Evolutionary conservation across 495 filamentous ascomycete genomes (phyloP).

Genomic region (Parachaetomium inaequale): DNA sequence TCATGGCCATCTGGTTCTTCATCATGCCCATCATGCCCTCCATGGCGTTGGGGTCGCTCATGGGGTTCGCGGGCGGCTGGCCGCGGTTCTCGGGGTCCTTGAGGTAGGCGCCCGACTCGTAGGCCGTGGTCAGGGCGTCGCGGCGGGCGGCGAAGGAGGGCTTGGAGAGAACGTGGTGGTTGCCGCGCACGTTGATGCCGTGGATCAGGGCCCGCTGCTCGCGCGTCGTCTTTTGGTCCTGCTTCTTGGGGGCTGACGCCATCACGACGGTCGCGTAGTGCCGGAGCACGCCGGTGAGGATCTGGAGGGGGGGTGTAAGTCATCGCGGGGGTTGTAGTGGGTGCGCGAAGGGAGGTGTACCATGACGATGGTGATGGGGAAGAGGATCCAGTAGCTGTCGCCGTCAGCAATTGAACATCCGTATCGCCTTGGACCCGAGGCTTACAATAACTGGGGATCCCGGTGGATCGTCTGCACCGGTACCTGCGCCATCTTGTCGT

Average conservation of each 20-base stretch:
- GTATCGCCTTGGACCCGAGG: background rate
- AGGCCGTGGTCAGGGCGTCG: conserved; percentile 72
- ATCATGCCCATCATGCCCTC: conserved; percentile 99
- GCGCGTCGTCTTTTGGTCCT: conserved; percentile 68
- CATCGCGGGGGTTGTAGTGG: background rate
- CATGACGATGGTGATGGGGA: conserved; percentile 97
- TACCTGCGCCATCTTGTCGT: conserved; percentile 71
- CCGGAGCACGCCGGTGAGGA: conserved; percentile 89
- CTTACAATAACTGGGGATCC: conserved; percentile 96
- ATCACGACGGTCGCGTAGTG: conserved; percentile 94
- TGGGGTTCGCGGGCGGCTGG: conserved; percentile 86
- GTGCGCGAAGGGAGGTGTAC: conserved; percentile 43
- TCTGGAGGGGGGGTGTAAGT: conserved; percentile 48
- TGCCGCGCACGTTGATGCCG: conserved; percentile 78
- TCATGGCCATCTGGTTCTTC: conserved; percentile 99
- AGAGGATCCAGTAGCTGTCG: conserved; percentile 91
- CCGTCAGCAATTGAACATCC: conserved; percentile 5
- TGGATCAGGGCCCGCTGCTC: conserved; percentile 86
- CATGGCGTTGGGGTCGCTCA: conserved; percentile 97
- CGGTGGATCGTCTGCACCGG: conserved; percentile 91
- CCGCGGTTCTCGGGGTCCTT: conserved; percentile 84
- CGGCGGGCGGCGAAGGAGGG: conserved; percentile 75
- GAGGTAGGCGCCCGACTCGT: conserved; percentile 78
- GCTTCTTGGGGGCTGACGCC: conserved; percentile 77
- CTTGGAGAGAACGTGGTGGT: conserved; percentile 67